phyloP scores from a whole-genome alignment of 805 yeast species.

The Brettanomyces custersianus region DNA sequence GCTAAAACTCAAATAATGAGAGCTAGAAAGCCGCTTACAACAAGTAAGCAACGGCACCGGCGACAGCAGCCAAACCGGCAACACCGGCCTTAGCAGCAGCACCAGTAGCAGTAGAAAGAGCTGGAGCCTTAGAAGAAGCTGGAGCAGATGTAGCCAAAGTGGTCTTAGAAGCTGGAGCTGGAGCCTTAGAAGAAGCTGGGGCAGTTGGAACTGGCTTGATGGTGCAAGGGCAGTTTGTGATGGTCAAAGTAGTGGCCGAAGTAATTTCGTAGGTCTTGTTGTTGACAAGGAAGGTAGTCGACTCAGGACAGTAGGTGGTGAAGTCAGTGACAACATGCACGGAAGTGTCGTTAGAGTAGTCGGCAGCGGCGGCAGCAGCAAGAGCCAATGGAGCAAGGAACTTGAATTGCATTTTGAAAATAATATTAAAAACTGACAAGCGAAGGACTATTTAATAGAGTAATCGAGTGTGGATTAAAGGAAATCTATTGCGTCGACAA shows the following conservation, averaged over 20 bases:
- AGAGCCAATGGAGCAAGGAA: constrained; percentile 26
- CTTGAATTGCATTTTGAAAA: constrained; percentile 27
- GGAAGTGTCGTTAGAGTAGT: constrained; percentile 36
- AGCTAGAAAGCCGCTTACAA: constrained; percentile 28
- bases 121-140: constrained; percentile 12
- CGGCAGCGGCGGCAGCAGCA: constrained; percentile 35
- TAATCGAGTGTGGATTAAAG: constrained; percentile 7
- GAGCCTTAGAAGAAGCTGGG: constrained; percentile 10
- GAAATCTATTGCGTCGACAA: background rate
- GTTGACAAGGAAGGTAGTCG: constrained; percentile 61
- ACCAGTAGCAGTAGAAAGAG: constrained; percentile 18
- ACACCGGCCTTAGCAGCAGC: constrained; percentile 30
- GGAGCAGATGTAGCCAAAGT: constrained; percentile 9
- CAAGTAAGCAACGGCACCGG: constrained; percentile 32
- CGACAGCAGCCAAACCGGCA: constrained; percentile 30
- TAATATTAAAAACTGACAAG: constrained; percentile 10
- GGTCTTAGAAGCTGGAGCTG: constrained; percentile 10
- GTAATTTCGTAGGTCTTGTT: constrained; percentile 67
- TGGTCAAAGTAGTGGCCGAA: constrained; percentile 71
- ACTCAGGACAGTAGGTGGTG: constrained; percentile 77
- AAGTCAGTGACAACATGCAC: constrained; percentile 52
- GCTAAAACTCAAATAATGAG: background rate
- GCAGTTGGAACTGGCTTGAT: constrained; percentile 13
- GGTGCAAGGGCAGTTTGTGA: constrained; percentile 86
- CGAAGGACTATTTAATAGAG: constrained; percentile 23